Conservation (phyloP, 164 flowering plant genomes). For the Hamamelis virginiana region DNA sequence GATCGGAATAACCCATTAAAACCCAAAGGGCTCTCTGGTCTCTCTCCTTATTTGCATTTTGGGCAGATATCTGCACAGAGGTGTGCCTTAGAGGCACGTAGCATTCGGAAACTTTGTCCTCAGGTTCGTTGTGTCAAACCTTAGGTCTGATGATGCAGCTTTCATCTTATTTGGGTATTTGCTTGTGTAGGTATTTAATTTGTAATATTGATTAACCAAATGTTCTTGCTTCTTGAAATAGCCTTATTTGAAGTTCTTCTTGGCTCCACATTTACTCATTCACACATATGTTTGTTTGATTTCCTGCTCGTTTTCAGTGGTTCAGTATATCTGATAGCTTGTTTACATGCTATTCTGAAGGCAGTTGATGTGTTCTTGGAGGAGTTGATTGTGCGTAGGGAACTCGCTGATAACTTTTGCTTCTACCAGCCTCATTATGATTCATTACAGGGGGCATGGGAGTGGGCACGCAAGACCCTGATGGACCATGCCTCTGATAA, state of each 20-base stretch:
- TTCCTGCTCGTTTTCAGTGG: not conserved
- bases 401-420: conserved; percentile 96
- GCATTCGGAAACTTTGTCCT: conserved; percentile 43
- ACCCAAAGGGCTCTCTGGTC: conserved; percentile 78
- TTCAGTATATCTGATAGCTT: not conserved
- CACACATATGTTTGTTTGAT: not conserved
- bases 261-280: not conserved
- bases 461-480: conserved; percentile 89
- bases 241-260: not conserved
- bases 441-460: conserved; percentile 88
- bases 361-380: conserved; percentile 86
- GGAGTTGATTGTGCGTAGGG: conserved; percentile 90
- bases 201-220: not conserved
- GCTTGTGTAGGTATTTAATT: not conserved
- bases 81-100: conserved; percentile 87
- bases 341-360: conserved; percentile 39
- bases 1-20: conserved; percentile 87
- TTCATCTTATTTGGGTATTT: not conserved
- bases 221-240: not conserved
- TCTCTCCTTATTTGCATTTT: conserved; percentile 97
- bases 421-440: conserved; percentile 87
- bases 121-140: conserved; percentile 53
- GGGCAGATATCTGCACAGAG: conserved; percentile 92
- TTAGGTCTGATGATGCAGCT: not conserved
- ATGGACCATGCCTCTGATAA: conserved; percentile 85